Base-by-base conservation (phyloP, 140 eudicot genomes). In the Stevia rebaudiana region DNA sequence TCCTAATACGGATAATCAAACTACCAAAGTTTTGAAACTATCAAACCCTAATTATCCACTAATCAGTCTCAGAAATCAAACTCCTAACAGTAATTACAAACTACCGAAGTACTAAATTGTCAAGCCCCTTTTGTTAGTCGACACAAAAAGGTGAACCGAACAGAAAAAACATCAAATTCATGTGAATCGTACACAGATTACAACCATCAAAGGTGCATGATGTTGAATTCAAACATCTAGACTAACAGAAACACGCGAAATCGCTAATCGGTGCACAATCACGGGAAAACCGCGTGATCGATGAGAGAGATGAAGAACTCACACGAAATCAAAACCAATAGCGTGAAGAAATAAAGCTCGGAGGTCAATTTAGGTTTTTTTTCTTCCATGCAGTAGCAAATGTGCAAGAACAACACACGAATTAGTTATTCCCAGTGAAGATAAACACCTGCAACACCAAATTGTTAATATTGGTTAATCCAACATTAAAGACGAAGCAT, bases 321-420 rank as follows among this genome's bases (percentile, higher is more conserved):
- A 72, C 59, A 40, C 31, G 72, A 55, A 73, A 57, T 11, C 12
- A 43, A 42, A 64, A 46, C 60, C 33, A 8, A 10, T 41, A 73
- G 18, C 19, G 56, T 30, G 59, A 72, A 61, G 47, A 30, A 52
- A 51, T 24, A 3, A 10, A 11, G 56, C 10, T 40, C 11, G 11
- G 49, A 50, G 47, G 50, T 1, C 35, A 12, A 46, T 39, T 40
- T 63, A 28, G 77, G 66, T 13, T 52, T 3, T 1, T 28, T 11
- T 35, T 31, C 52, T 33, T 64, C 61, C 72, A 73, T 73, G 78
- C 72, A 72, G 64, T n/a, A 67, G 63, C n/a, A 44, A 13, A 37
- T n/a, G 69, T 11, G 7, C 8, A 53, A 28, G 30, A 63, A 50
- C n/a, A 37, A 33, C 17, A 22, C 8, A 54, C 8, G 6, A 63